Evolutionary conservation across 192 early-diverging fungal species (phyloP), one percentile per base, ranked within the genome.

Genomic region (Rhizophlyctis rosea): DNA sequence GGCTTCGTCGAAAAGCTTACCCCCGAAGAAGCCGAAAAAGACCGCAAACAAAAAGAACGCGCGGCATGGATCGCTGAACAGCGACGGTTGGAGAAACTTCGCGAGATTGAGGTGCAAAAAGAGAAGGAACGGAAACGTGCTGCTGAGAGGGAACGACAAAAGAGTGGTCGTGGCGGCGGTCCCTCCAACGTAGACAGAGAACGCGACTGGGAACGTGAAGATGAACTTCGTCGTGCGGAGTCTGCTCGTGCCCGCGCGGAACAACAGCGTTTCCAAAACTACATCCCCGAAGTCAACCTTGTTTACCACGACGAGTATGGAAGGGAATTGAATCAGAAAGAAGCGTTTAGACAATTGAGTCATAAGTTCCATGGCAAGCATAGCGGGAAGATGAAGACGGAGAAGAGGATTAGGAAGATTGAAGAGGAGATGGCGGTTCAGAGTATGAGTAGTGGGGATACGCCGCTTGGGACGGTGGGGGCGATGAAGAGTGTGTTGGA

Each of bases 301-400:
- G 88, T 91, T 68, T 96, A 98, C 66, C 81, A 86, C n/a, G 95
- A 98, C 71, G 91, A 91, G 49, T 81, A 80, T 32, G 96, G 96
- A 7, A 79, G 88, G 57, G 69, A 81, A 31, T 67, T 98, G 70
- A 86, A 78, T 16, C 81, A 86, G 30, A 96, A 95, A 69, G 94
- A 98, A 79, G 96, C 96, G 0, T 98, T 91, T 74, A 83, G 89
- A 60, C 84, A 86, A 59, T 70, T 93, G 31, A 93, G 92, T 34
- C 95, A 98, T 50, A 92, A 90, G 50, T 98, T 98, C 83, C 96
- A 98, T 67, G 96, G 96, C 16, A 91, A 92, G 57, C 82, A 84
- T 4, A 89, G 88, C 34, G 96, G 96, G 33, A 96, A 96, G 67
- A 84, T 85, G 71, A 98, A 98, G 81, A 93, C 89, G 4, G 96